Conservation (phyloP, 179 eudicot species). For the Amaranthus tricolor region DNA sequence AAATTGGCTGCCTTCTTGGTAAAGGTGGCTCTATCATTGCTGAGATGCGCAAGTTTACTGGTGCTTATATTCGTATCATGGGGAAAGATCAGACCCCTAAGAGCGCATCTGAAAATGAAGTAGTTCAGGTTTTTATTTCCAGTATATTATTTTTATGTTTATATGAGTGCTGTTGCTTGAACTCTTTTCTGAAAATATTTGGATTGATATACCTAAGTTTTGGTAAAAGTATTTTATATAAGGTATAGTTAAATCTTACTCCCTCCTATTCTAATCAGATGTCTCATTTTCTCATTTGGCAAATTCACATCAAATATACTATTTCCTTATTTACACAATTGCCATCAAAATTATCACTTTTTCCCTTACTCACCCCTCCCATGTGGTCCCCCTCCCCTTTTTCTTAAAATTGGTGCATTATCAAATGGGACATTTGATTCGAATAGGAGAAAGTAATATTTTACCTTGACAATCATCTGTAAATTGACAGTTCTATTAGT, state of each 20-base stretch:
- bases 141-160: neutral
- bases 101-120: constrained; percentile 73
- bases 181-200: neutral
- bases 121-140: constrained; percentile 62
- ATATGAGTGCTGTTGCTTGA: neutral
- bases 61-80: constrained; percentile 81
- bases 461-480: neutral
- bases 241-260: neutral
- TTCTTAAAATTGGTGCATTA: too few relatives aligned
- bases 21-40: constrained; percentile 86
- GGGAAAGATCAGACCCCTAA: constrained; percentile 82
- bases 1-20: constrained; percentile 96
- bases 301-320: too few relatives aligned
- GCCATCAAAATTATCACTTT: too few relatives aligned
- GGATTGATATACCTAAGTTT: neutral
- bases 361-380: too few relatives aligned
- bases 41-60: constrained; percentile 88
- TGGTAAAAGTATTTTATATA: neutral
- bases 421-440: too few relatives aligned
- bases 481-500: neutral
- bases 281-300: too few relatives aligned
- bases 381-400: too few relatives aligned
- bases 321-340: too few relatives aligned
- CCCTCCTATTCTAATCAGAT: too few relatives aligned
- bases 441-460: too few relatives aligned